Evolutionary conservation across 192 early-diverging fungal genomes (phyloP).

Genomic region (Phlyctochytrium planicorne): DNA sequence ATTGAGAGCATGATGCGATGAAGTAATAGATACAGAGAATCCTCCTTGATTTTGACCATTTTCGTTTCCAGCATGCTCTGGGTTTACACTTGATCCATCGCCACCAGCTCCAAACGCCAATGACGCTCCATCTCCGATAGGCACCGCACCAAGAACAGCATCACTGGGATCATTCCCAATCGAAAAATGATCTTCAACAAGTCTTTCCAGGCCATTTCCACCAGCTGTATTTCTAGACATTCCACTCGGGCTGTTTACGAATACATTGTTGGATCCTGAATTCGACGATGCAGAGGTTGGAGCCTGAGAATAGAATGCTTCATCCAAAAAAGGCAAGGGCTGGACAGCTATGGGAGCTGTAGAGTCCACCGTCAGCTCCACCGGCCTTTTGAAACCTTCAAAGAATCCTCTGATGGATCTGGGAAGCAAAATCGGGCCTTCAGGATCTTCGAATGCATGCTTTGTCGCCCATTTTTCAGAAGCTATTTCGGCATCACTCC

Average conservation of each 20-base stretch:
- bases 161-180: background rate
- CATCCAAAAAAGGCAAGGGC: slow-evolving; percentile 30
- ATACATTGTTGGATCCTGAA: slow-evolving; percentile 4
- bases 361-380: slow-evolving; percentile 40
- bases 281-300: slow-evolving; percentile 13
- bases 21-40: background rate
- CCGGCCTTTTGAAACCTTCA: slow-evolving; percentile 40
- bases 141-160: background rate
- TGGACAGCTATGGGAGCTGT: slow-evolving; percentile 33
- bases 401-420: slow-evolving; percentile 32
- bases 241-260: background rate
- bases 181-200: background rate
- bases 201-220: background rate
- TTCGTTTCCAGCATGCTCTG: background rate
- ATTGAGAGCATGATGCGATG: slow-evolving; percentile 1
- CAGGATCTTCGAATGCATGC: slow-evolving; percentile 60
- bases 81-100: background rate
- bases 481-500: slow-evolving; percentile 54
- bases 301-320: slow-evolving; percentile 29
- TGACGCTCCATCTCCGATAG: background rate
- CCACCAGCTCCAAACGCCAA: background rate
- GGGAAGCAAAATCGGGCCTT: slow-evolving; percentile 35
- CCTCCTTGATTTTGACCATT: background rate
- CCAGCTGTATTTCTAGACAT: background rate
- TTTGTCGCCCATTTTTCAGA: slow-evolving; percentile 61